Base-by-base conservation (phyloP, 148 eudicot species). In the Pharnaceum exiguum region DNA sequence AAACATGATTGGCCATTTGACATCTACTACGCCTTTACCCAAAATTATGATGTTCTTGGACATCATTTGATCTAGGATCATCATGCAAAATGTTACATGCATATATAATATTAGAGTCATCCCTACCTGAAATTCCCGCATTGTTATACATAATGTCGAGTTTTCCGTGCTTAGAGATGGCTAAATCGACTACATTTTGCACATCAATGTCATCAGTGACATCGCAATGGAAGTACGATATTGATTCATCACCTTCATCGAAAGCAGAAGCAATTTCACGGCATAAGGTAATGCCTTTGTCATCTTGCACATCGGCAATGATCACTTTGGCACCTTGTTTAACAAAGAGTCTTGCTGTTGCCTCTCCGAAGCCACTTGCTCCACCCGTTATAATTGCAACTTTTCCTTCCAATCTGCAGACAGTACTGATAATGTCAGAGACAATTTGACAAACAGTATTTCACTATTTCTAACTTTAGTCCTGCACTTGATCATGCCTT, bases 81-180 rank as follows among this genome's bases (percentile, higher is more conserved):
- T 12, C 47, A 57, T 16, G 31, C 8, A 12, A 35, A 6, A 6
- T 35, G 38, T 35, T 12, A 35, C 8, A 7, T 7, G 38, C 38
- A 35, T 6, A 12, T 7, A 35, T 35, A 12, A 7, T 35, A 12
- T 12, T 35, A 35, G 8, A 7, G 7, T 35, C 38, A 12, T 2
- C 25, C 12, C 23, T 23, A 7, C 68, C 73, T 3, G 52, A 22
- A 26, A 72, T 67, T 9, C 85, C 85, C 0, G 81, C 85, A 17
- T 80, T 80, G 77, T 67, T 70, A 67, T 62, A 77, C 85, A 80
- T 77, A 36, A 80, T 74, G 77, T 80, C 82, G n/a, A 80, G 85
- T 47, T 62, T 74, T 0, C 82, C 79, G 33, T 73, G 60, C 54
- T 47, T 68, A 3, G 73, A 23, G 11, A 80, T 15, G 0, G 85